Evolutionary conservation across 2,329 filamentous ascomycete species (phyloP).

Genomic region (Penicillium sumatraense): DNA sequence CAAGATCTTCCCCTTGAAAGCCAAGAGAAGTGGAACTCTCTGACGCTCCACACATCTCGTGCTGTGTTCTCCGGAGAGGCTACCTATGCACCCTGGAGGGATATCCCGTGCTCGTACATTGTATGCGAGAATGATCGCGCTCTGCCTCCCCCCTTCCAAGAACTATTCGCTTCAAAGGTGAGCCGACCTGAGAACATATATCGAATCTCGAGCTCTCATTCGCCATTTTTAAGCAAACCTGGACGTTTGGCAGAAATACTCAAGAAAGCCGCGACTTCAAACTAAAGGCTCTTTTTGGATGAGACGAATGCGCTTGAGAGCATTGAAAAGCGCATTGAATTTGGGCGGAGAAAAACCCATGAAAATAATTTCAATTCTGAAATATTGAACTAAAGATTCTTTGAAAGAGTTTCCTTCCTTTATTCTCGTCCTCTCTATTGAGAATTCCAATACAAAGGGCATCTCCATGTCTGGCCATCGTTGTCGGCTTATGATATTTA

Average conservation of each 20-base stretch:
- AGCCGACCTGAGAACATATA: slow-evolving; percentile 33
- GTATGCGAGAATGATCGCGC: slow-evolving; percentile 43
- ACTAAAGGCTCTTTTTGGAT: not conserved
- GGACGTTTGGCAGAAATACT: slow-evolving; percentile 39
- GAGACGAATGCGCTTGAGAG: no score
- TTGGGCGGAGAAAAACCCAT: no score
- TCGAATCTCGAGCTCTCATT: slow-evolving; percentile 43
- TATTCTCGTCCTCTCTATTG: not conserved
- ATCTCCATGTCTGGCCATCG: slow-evolving; percentile 10
- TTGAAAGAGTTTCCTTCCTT: not conserved
- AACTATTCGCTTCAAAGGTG: slow-evolving; percentile 34
- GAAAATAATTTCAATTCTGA: not conserved
- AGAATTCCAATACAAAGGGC: not conserved
- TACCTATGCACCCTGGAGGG: slow-evolving; percentile 38
- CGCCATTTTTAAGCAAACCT: slow-evolving; percentile 47
- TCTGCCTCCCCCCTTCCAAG: slow-evolving; percentile 36
- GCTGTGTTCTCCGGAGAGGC: slow-evolving; percentile 30
- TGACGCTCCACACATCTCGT: slow-evolving; percentile 30
- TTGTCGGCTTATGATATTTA: slow-evolving; percentile 18
- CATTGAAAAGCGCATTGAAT: no score
- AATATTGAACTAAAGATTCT: not conserved
- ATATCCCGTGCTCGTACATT: slow-evolving; percentile 42
- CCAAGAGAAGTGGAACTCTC: slow-evolving; percentile 27
- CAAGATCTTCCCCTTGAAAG: slow-evolving; percentile 34
- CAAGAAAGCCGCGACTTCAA: slow-evolving; percentile 5